These are phyloP conservation scores for Zanthoxylum bungeanum DNA, from an alignment of 345 rosid genomes.

Conservation along the genomic window DNA sequence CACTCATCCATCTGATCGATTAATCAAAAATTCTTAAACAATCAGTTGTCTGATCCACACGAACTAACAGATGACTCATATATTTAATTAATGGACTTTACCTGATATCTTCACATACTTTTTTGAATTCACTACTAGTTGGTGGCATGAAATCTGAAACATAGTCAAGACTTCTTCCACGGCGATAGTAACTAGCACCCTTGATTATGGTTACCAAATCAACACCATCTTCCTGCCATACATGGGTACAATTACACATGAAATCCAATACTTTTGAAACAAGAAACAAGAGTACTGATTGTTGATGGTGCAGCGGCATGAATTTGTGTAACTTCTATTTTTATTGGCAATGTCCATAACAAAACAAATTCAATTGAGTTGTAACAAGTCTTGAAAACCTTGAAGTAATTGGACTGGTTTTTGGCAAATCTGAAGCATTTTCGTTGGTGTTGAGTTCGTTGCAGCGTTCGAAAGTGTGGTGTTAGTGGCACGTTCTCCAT, in stretches of 20 bases:
- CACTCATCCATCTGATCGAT: not conserved
- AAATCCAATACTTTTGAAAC: not conserved
- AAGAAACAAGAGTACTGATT: too few species aligned
- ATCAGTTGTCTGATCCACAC: not conserved
- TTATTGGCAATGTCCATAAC: too few species aligned
- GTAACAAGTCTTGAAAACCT: too few species aligned
- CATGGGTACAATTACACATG: not conserved
- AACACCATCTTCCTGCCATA: slow-evolving; percentile 16
- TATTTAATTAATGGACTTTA: slow-evolving; percentile 1
- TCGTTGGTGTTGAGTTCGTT: too few species aligned
- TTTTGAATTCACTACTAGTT: slow-evolving; percentile 44
- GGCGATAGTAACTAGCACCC: slow-evolving; percentile 61
- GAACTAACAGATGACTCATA: not conserved
- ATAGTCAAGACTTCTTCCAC: slow-evolving; percentile 40
- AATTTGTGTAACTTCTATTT: too few species aligned
- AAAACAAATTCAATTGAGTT: too few species aligned
- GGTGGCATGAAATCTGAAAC: slow-evolving; percentile 58
- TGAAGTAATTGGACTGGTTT: too few species aligned
- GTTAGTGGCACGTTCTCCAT: too few species aligned
- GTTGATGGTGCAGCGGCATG: too few species aligned
- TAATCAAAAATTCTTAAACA: not conserved
- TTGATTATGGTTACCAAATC: slow-evolving; percentile 50
- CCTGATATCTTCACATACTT: slow-evolving; percentile 19
- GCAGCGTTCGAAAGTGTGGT: too few species aligned
- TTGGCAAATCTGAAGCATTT: too few species aligned